Evolutionary conservation across 2,329 filamentous ascomycete species (phyloP).

Genomic region (Stagonosporopsis chrysanthemi): DNA sequence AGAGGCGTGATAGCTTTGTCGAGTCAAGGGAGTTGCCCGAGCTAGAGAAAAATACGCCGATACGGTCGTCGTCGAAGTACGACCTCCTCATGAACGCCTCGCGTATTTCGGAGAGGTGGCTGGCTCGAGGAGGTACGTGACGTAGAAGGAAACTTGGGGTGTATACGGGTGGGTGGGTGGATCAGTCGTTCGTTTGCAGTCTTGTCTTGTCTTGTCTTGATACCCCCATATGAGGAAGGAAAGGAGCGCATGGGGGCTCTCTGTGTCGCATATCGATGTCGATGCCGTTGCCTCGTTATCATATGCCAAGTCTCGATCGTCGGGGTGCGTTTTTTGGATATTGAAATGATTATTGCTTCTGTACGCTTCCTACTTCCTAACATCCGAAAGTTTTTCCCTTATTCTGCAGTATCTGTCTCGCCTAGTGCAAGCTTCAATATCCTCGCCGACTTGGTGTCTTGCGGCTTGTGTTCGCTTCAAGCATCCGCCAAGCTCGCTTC

Average conservation of each 20-base stretch:
- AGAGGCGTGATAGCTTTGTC: not conserved
- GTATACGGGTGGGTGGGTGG: not conserved
- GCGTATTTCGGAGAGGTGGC: not conserved
- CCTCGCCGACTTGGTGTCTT: no score
- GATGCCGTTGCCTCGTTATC: no score
- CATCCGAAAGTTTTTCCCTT: no score
- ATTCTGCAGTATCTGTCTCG: no score
- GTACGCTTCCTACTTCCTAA: not conserved
- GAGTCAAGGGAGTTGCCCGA: not conserved
- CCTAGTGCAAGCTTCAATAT: no score
- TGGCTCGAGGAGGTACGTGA: not conserved
- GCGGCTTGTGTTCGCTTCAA: not conserved
- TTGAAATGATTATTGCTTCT: conserved; percentile 10
- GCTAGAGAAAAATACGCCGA: not conserved
- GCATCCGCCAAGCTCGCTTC: conserved; percentile 12
- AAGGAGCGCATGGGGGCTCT: conserved; percentile 13
- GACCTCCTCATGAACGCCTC: not conserved
- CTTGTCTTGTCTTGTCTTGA: conserved; percentile 17
- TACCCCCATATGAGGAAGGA: conserved; percentile 16
- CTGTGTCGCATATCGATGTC: not conserved
- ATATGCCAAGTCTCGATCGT: no score
- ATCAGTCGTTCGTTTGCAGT: conserved; percentile 7
- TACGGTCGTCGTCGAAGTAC: not conserved
- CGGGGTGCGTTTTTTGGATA: conserved; percentile 2
- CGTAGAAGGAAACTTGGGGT: not conserved